phyloP scores from a whole-genome alignment of 1,139 yeast genomes.

The Meyerozyma smithsonii region DNA sequence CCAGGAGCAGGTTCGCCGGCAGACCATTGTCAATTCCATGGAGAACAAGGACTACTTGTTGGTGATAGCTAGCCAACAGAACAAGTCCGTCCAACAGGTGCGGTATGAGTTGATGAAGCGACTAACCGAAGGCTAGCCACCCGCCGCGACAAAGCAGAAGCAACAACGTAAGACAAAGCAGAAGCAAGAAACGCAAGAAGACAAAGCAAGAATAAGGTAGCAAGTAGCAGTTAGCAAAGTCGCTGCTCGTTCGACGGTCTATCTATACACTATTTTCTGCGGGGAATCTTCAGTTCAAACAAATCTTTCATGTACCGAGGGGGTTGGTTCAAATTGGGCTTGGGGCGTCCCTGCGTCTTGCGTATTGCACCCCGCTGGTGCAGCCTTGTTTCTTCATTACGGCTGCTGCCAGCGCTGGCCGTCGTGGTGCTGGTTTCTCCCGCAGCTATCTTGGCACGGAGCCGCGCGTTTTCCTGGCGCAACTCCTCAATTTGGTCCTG shows the following conservation, averaged over 20 bases:
- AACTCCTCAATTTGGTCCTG: conserved; percentile 19
- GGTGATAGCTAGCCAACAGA: conserved; percentile 41
- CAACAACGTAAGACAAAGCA: background rate
- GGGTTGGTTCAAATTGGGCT: conserved; percentile 41
- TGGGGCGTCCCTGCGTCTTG: conserved; percentile 1
- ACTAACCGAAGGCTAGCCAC: conserved; percentile 3
- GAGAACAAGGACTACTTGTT: conserved; percentile 42
- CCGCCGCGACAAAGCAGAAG: background rate
- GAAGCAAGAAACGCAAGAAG: background rate
- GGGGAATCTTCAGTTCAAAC: conserved; percentile 17
- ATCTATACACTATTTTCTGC: background rate
- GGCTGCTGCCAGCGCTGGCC: background rate
- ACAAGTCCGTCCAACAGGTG: conserved; percentile 41
- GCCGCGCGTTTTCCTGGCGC: conserved; percentile 21
- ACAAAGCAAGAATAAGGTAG: background rate
- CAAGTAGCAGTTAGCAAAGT: background rate
- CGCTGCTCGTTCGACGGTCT: no score
- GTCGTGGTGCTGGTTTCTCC: conserved; percentile 5
- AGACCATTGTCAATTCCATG: conserved; percentile 36
- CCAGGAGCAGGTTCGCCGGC: conserved; percentile 37
- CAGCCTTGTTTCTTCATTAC: background rate
- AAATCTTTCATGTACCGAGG: conserved; percentile 42
- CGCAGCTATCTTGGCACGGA: conserved; percentile 20
- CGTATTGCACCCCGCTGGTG: background rate
- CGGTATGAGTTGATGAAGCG: conserved; percentile 31